Base-by-base conservation (phyloP, 2,329 filamentous ascomycete genomes). In the Claviceps purpurea region DNA sequence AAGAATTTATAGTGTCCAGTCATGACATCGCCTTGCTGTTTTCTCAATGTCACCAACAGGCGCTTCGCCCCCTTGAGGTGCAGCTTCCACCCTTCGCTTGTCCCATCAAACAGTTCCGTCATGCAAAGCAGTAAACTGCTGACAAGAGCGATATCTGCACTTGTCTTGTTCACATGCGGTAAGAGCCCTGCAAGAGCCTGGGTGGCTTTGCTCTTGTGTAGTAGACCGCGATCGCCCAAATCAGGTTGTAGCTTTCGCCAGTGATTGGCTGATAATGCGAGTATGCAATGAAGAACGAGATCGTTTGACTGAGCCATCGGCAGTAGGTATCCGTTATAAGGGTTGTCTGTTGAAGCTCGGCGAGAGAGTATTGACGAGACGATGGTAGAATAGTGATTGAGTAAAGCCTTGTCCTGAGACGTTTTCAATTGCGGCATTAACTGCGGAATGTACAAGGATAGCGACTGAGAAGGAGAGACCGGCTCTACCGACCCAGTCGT, bases 61-160 rank as follows among this genome's bases (percentile, higher is more conserved):
- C 65, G 59, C 53, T 69, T 68, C n/a, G 69, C 70, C 4, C 68
- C 69, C 50, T 69, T 66, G 18, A 72, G 61, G 52, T 72, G 69
- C 50, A 69, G 63, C 58, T 70, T 68, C 69, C 69, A 72, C 2
- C 66, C 65, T 38, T 65, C 60, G 16, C 68, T 70, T 2, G 68
- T 65, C 41, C 69, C 68, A 51, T 72, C 69, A 22, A 70, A 71
- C 8, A 71, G 56, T 52, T 71, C 70, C 4, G 69, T 69, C 61
- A 72, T 66, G 52, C 68, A 71, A 0, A 72, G 62, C 10, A 72
- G 51, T 14, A 72, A 60, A n/a, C 69, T 66, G 16, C 67, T 64
- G 2, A 65, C 64, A 20, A 70, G 68, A 10, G 69, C 67, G 49
- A 69, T 64, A 42, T 65, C 63, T 16, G 60, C 61, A 13, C 58